These are phyloP conservation scores for Pseudogymnoascus sp. DNA, from an alignment of 2,329 filamentous ascomycete species.

Conservation along the genomic window DNA sequence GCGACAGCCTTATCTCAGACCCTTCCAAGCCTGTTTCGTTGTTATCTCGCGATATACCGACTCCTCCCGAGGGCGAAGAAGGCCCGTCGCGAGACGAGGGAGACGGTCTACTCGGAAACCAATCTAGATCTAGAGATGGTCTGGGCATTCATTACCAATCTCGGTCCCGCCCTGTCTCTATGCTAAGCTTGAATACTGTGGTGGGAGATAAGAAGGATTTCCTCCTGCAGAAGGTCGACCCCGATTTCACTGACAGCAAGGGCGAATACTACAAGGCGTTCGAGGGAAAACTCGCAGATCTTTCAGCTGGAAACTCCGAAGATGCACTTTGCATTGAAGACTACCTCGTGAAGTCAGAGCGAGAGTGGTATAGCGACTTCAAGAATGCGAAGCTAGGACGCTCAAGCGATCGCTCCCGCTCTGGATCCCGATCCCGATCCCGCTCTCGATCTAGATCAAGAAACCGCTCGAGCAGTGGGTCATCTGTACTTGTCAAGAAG, in stretches of 20 bases:
- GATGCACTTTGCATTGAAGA: slow-evolving; percentile 56
- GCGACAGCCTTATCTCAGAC: background rate
- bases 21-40: background rate
- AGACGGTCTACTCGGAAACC: background rate
- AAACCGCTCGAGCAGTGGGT: background rate
- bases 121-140: background rate
- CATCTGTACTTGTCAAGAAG: slow-evolving; percentile 1
- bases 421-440: background rate
- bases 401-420: slow-evolving; percentile 10
- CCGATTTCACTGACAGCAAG: slow-evolving; percentile 59
- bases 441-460: slow-evolving; percentile 1
- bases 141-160: slow-evolving; percentile 1
- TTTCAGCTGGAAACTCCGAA: slow-evolving; percentile 50
- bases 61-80: background rate
- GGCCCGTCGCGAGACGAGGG: background rate
- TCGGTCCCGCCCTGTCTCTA: slow-evolving; percentile 27
- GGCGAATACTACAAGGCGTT: slow-evolving; percentile 55
- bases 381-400: slow-evolving; percentile 49
- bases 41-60: background rate
- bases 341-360: slow-evolving; percentile 57
- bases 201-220: slow-evolving; percentile 55
- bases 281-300: slow-evolving; percentile 46
- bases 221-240: slow-evolving; percentile 58
- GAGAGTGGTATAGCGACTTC: slow-evolving; percentile 57
- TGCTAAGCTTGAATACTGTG: slow-evolving; percentile 48